phyloP scores from a whole-genome alignment of 345 rosid genomes.

The Mangifera indica region DNA sequence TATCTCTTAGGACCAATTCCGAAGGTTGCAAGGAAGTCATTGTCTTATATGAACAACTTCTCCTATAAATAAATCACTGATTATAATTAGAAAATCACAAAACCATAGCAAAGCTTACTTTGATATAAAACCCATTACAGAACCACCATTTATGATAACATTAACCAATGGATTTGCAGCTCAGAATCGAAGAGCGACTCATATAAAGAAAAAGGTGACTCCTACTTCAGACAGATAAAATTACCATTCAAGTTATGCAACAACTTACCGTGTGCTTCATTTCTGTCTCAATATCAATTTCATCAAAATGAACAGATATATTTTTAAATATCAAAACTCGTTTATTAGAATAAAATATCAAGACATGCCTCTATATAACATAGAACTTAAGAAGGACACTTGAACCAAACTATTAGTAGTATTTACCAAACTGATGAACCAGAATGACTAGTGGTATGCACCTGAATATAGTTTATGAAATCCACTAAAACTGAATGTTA shows the following conservation, averaged over 20 bases:
- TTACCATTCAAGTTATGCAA: background rate
- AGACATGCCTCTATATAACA: background rate
- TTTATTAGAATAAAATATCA: background rate
- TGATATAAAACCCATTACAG: slow-evolving; percentile 2
- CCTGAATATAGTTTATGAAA: background rate
- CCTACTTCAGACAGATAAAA: background rate
- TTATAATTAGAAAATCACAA: slow-evolving; percentile 15
- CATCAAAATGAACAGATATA: background rate
- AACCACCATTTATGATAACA: slow-evolving; percentile 9
- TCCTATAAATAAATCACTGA: slow-evolving; percentile 35
- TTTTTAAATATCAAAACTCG: background rate
- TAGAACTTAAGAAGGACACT: background rate
- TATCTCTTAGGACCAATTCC: slow-evolving; percentile 38
- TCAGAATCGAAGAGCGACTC: background rate
- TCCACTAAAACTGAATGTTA: background rate
- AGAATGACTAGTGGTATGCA: background rate
- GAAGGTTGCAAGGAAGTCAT: slow-evolving; percentile 33
- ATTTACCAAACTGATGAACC: background rate
- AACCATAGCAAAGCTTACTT: background rate
- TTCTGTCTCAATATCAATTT: background rate
- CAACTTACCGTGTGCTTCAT: background rate
- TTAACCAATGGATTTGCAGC: background rate
- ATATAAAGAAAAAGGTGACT: background rate
- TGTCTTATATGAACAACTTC: slow-evolving; percentile 29
- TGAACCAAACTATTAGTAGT: background rate